Evolutionary conservation across 495 filamentous ascomycete genomes (phyloP).

Genomic region (Penicillium nucicola): DNA sequence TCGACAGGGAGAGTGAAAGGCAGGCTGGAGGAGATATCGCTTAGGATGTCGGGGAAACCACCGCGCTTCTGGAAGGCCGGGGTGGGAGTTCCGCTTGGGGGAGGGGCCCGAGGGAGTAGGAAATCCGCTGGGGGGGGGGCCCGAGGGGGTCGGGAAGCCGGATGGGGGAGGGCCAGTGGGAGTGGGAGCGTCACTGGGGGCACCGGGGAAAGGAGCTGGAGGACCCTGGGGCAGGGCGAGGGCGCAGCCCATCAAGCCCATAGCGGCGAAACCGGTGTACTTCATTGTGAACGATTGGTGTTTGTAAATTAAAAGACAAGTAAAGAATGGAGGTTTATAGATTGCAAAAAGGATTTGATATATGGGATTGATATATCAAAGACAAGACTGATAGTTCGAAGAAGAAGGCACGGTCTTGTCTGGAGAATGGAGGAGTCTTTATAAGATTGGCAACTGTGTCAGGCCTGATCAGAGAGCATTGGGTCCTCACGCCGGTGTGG

Average conservation of each 20-base stretch:
- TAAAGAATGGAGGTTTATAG: constrained; percentile 2
- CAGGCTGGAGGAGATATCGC: no score
- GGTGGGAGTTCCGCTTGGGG: not conserved
- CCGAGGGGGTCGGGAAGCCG: not conserved
- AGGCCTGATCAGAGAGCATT: not conserved
- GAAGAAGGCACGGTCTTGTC: not conserved
- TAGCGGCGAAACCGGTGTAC: constrained; percentile 14
- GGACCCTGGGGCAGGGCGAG: constrained; percentile 20
- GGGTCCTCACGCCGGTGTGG: constrained; percentile 1
- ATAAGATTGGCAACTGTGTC: constrained; percentile 4
- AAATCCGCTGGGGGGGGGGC: not conserved
- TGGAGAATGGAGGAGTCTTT: constrained; percentile 6
- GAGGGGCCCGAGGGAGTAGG: constrained; percentile 1
- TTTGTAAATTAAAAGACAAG: constrained; percentile 1
- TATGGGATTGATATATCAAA: constrained; percentile 4
- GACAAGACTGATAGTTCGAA: not conserved
- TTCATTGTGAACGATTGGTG: constrained; percentile 15
- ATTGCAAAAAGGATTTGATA: not conserved
- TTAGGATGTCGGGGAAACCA: no score
- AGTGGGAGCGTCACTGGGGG: not conserved
- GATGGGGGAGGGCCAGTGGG: constrained; percentile 3
- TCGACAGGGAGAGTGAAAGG: no score
- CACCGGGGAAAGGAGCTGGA: not conserved
- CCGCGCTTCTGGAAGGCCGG: no score
- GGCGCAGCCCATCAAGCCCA: constrained; percentile 28